Percentiles rank a stretch among this genome's conserved stretches.
Evolutionary conservation across 2,329 filamentous ascomycete genomes (phyloP).

Genomic region (Fusarium avenaceum): DNA sequence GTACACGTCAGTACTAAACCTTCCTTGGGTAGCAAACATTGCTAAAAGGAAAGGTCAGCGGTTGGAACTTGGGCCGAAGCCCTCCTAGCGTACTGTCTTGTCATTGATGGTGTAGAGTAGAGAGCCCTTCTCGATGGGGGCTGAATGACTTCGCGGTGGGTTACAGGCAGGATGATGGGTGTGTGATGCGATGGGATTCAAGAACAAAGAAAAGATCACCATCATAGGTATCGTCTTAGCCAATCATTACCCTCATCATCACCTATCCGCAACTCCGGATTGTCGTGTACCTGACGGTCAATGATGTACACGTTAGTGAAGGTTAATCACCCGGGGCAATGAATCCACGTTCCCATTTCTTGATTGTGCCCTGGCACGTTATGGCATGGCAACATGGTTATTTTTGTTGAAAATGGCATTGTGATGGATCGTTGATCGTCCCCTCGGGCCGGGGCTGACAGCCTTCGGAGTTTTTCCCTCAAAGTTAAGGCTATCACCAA

Average conservation of each 20-base stretch:
- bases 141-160: constrained; percentile 11
- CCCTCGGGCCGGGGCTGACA: constrained; percentile 28
- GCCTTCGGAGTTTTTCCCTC: constrained; percentile 43
- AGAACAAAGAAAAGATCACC: constrained; percentile 9
- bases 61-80: constrained; percentile 25
- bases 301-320: constrained; percentile 12
- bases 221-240: constrained; percentile 10
- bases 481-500: constrained; percentile 19
- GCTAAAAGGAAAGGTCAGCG: constrained; percentile 19
- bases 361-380: constrained; percentile 29
- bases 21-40: constrained; percentile 11
- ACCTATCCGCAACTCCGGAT: constrained; percentile 16
- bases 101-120: constrained; percentile 26
- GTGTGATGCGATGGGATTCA: constrained; percentile 23
- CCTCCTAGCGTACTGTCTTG: constrained; percentile 17
- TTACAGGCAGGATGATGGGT: constrained; percentile 40
- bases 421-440: constrained; percentile 36
- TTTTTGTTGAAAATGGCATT: constrained; percentile 17
- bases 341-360: constrained; percentile 20
- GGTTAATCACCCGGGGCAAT: constrained; percentile 29
- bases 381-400: constrained; percentile 23
- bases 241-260: constrained; percentile 22
- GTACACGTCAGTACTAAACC: constrained; percentile 22
- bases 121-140: background rate
- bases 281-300: constrained; percentile 35